Evolutionary conservation across 495 filamentous ascomycete genomes (phyloP).

Genomic region (Lasiosphaeria ovina): DNA sequence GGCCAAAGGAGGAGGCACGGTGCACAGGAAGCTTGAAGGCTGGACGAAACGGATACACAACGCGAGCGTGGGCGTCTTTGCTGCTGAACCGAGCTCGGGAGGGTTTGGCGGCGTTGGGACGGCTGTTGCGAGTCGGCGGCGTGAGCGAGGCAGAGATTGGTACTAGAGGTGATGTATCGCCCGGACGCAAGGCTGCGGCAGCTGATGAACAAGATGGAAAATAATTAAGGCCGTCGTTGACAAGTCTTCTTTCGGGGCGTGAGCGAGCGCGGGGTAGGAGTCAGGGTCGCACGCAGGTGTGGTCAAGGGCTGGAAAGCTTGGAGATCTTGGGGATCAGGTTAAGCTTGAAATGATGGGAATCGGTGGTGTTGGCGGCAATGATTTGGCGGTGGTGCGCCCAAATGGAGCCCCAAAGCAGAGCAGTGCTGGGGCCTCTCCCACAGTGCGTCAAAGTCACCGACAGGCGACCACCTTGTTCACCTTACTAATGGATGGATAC

Average conservation of each 20-base stretch:
- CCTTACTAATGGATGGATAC: too few species aligned
- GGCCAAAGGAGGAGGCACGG: not conserved
- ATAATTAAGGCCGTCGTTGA: not conserved
- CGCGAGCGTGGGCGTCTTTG: constrained; percentile 1
- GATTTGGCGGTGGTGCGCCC: constrained; percentile 16
- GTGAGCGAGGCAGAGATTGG: too few species aligned
- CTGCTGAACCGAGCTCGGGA: too few species aligned
- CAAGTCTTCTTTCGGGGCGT: not conserved
- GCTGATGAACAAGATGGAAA: constrained; percentile 8
- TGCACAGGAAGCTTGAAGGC: not conserved
- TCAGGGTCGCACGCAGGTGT: constrained; percentile 9
- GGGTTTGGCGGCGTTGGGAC: too few species aligned
- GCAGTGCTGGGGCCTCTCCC: not conserved
- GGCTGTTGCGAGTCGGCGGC: too few species aligned
- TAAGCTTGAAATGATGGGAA: constrained; percentile 30
- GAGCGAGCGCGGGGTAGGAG: constrained; percentile 1
- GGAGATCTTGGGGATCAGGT: constrained; percentile 21
- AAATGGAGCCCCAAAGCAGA: constrained; percentile 5
- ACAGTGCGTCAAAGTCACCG: constrained; percentile 6
- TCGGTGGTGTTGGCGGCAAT: constrained; percentile 20
- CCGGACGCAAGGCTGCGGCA: not conserved
- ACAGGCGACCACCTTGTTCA: too few species aligned
- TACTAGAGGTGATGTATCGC: not conserved
- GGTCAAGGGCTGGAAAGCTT: constrained; percentile 16
- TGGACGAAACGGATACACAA: not conserved